Conservation (phyloP, 495 filamentous ascomycete species). For the Neurospora hispaniola region DNA sequence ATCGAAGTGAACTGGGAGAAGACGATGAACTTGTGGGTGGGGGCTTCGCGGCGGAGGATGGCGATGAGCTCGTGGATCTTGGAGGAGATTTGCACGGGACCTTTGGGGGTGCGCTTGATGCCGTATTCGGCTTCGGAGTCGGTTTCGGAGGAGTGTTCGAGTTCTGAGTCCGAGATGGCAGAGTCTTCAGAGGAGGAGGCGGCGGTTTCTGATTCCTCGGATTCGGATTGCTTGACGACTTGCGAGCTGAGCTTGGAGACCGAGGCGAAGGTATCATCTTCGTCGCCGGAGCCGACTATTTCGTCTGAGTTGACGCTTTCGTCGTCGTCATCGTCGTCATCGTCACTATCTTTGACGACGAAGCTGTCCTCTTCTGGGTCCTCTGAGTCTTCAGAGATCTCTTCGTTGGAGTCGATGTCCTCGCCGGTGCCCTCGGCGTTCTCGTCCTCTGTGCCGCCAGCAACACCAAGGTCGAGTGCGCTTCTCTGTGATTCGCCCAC, state of each 20-base stretch:
- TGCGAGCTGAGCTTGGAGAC: constrained; percentile 28
- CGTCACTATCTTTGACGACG: constrained; percentile 30
- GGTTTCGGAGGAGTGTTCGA: constrained; percentile 35
- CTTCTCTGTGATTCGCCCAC: constrained; percentile 53
- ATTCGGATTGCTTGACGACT: constrained; percentile 16
- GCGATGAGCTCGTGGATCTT: constrained; percentile 79
- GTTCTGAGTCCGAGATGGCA: constrained; percentile 24
- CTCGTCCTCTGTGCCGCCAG: constrained; percentile 75
- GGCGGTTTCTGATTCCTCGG: constrained; percentile 10
- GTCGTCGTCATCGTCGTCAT: constrained; percentile 31
- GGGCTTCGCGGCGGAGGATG: constrained; percentile 68
- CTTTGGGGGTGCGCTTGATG: constrained; percentile 20
- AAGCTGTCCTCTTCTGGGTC: constrained; percentile 39
- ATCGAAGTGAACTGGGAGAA: constrained; percentile 96
- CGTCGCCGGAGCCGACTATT: constrained; percentile 2
- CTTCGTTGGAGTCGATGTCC: constrained; percentile 38
- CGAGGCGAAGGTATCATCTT: constrained; percentile 27
- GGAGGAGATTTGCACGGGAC: constrained; percentile 56
- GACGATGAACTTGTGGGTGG: constrained; percentile 86
- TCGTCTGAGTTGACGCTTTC: constrained; percentile 26
- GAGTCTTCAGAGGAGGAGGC: constrained; percentile 15
- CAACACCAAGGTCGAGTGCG: constrained; percentile 53
- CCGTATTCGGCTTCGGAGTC: constrained; percentile 19
- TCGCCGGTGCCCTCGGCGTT: constrained; percentile 78
- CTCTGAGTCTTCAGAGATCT: constrained; percentile 46